Conservation (phyloP, 2,329 filamentous ascomycete species). For the Pseudocercospora crystallina region DNA sequence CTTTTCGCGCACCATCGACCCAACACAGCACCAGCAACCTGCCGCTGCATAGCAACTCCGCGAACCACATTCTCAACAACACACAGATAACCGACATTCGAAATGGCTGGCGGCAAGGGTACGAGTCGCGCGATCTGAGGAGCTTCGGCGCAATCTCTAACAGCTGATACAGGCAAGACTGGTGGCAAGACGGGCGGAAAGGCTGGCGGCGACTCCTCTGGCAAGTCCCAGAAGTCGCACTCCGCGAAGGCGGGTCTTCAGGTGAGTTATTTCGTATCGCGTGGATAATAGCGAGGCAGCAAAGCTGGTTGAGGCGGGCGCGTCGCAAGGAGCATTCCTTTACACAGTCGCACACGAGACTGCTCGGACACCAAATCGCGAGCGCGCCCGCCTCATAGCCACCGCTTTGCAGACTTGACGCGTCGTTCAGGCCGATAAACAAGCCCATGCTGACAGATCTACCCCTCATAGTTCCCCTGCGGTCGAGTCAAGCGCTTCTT, state of each 20-base stretch:
- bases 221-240: constrained; percentile 91
- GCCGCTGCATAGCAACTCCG: constrained; percentile 1
- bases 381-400: neutral
- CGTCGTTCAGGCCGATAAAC: constrained; percentile 7
- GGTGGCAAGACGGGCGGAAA: constrained; percentile 91
- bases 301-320: constrained; percentile 20
- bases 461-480: constrained; percentile 77
- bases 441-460: constrained; percentile 33
- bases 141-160: constrained; percentile 30
- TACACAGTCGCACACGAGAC: constrained; percentile 8
- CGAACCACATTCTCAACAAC: constrained; percentile 4
- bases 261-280: constrained; percentile 59
- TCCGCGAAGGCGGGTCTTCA: constrained; percentile 92
- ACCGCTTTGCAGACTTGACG: constrained; percentile 1
- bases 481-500: constrained; percentile 99
- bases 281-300: constrained; percentile 11
- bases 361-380: constrained; percentile 3
- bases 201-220: constrained; percentile 64
- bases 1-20: constrained; percentile 12
- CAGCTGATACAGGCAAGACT: constrained; percentile 48
- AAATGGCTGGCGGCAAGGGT: constrained; percentile 87
- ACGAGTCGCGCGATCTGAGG: constrained; percentile 53
- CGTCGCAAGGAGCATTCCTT: constrained; percentile 30
- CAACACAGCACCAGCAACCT: constrained; percentile 7
- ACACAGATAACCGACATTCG: constrained; percentile 11